Percentiles rank a stretch among this genome's conserved stretches.
phyloP scores from a whole-genome alignment of 2,329 filamentous ascomycete genomes.

The Calonectria honghensis region DNA sequence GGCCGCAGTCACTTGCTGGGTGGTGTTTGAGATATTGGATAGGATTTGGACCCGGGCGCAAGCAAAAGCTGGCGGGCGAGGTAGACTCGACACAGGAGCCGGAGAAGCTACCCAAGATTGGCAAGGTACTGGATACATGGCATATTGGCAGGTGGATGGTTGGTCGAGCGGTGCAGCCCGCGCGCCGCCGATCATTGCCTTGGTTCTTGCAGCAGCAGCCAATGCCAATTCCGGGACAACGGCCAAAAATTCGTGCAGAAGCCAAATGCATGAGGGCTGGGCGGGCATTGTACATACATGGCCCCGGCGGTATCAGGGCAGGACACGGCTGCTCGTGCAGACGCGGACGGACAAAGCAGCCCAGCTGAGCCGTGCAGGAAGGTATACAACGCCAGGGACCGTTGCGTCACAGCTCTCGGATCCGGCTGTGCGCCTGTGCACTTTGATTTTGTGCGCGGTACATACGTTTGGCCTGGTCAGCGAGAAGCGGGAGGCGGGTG shows the following conservation, averaged over 20 bases:
- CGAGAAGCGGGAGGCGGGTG: constrained; percentile 27
- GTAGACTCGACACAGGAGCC: constrained; percentile 8
- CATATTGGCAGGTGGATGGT: constrained; percentile 24
- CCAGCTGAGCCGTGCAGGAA: background rate
- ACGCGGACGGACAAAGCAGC: constrained; percentile 1
- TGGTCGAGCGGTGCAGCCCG: constrained; percentile 33
- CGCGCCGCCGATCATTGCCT: constrained; percentile 39
- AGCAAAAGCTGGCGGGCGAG: background rate
- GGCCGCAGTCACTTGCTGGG: constrained; percentile 1
- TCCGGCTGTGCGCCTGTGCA: constrained; percentile 9
- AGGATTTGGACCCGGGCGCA: background rate
- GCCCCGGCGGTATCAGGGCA: constrained; percentile 19
- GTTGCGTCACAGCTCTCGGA: constrained; percentile 13
- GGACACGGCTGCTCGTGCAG: background rate
- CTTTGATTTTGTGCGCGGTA: constrained; percentile 23
- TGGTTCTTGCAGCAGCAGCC: constrained; percentile 34
- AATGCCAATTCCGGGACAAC: constrained; percentile 35
- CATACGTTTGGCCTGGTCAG: background rate
- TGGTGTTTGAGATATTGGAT: constrained; percentile 2
- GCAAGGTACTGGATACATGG: constrained; percentile 20
- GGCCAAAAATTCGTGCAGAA: constrained; percentile 34
- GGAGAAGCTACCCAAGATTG: background rate
- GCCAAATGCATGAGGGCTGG: constrained; percentile 30
- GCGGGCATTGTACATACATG: constrained; percentile 34
- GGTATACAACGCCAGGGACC: background rate